Percentiles rank a stretch among this genome's conserved stretches.
phyloP scores from a whole-genome alignment of 495 filamentous ascomycete genomes.

The Terfezia boudieri region DNA sequence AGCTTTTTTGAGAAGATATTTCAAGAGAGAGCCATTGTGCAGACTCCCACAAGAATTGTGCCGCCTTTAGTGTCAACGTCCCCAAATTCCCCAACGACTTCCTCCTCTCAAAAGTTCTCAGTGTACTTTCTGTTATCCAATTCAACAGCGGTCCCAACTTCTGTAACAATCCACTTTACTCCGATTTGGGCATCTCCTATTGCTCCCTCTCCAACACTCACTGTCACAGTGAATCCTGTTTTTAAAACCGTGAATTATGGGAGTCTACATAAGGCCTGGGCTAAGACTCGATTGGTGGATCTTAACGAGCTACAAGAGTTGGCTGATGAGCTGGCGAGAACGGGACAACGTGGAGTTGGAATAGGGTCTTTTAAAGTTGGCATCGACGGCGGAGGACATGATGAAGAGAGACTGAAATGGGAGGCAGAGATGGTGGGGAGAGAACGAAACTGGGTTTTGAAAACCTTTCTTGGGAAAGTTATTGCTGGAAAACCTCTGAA shows the following conservation, averaged over 20 bases:
- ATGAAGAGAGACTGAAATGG: constrained; percentile 16
- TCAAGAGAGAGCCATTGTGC: constrained; percentile 14
- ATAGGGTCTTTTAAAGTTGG: constrained; percentile 16
- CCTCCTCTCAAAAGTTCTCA: neutral
- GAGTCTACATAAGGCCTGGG: constrained; percentile 14
- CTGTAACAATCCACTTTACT: constrained; percentile 9
- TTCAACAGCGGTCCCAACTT: constrained; percentile 3
- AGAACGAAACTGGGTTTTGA: constrained; percentile 17
- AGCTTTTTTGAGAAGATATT: constrained; percentile 11
- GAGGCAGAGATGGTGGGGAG: constrained; percentile 19
- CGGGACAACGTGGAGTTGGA: constrained; percentile 14
- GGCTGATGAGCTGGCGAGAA: constrained; percentile 15
- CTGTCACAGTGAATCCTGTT: neutral
- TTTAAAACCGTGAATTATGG: neutral
- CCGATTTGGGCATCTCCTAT: constrained; percentile 13
- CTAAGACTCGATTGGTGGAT: constrained; percentile 11
- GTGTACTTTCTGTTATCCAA: constrained; percentile 14
- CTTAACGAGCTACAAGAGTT: constrained; percentile 14
- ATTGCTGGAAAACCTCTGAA: neutral
- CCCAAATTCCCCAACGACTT: constrained; percentile 1
- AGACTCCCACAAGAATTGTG: constrained; percentile 15
- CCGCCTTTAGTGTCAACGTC: constrained; percentile 2
- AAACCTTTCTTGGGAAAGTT: constrained; percentile 4
- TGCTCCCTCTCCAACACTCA: neutral
- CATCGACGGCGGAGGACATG: constrained; percentile 18